Conservation (phyloP, 2,329 filamentous ascomycete genomes). For the Colletotrichum lentis region DNA sequence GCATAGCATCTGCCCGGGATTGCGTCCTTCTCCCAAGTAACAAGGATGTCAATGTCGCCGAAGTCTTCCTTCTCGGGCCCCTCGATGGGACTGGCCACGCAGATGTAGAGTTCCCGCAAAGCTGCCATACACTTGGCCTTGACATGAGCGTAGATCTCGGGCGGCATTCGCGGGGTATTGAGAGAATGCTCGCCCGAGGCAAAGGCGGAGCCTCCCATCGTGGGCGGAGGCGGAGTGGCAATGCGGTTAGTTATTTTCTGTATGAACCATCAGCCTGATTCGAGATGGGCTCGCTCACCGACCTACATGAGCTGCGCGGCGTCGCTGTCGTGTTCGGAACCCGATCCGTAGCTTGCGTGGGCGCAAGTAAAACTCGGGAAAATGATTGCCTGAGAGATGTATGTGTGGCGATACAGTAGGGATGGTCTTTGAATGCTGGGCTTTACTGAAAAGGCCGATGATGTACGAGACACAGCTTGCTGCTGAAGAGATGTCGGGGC, state of each 20-base stretch:
- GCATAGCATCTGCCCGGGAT: constrained; percentile 23
- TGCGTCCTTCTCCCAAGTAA: constrained; percentile 50
- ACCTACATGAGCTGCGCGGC: neutral
- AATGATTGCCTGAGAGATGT: neutral
- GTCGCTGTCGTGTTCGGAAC: no score
- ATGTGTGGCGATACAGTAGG: neutral
- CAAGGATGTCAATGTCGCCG: constrained; percentile 78
- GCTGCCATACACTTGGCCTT: constrained; percentile 55
- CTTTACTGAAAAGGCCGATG: neutral
- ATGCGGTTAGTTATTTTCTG: neutral
- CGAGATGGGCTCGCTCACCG: no score
- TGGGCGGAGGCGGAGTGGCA: neutral
- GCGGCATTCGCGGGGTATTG: constrained; percentile 71
- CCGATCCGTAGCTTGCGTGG: neutral
- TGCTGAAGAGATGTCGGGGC: neutral
- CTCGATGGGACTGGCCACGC: constrained; percentile 69
- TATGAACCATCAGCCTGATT: neutral
- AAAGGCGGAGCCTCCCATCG: constrained; percentile 75
- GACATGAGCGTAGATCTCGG: constrained; percentile 62
- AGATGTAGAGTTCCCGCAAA: constrained; percentile 61
- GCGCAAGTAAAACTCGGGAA: neutral
- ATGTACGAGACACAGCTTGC: neutral
- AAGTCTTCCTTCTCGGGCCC: constrained; percentile 72
- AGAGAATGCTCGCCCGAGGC: constrained; percentile 56
- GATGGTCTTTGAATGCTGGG: neutral